Conservation (phyloP, 2,329 filamentous ascomycete species). For the Saccharata proteae region DNA sequence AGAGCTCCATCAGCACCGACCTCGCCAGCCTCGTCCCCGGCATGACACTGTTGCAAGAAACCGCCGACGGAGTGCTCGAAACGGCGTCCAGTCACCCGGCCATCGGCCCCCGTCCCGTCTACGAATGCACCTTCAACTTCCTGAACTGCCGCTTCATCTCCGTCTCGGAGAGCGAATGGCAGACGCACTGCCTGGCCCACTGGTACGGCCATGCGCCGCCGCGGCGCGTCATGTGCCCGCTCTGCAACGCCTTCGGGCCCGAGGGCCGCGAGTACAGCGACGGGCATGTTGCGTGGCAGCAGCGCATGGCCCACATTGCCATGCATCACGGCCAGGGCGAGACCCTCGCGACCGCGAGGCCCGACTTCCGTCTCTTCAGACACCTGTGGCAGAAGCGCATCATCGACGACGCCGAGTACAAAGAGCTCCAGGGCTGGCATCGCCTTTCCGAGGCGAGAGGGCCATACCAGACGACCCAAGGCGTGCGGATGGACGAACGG, state of each 20-base stretch:
- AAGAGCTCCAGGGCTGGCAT: conserved; percentile 21
- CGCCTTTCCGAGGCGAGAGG: no score
- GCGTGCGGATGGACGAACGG: background rate
- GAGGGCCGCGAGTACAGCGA: conserved; percentile 11
- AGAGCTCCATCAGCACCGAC: conserved; percentile 16
- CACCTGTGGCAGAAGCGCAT: conserved; percentile 20
- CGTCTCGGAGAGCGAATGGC: conserved; percentile 16
- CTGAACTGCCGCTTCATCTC: conserved; percentile 17
- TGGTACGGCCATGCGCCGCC: conserved; percentile 22
- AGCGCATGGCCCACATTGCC: conserved; percentile 19
- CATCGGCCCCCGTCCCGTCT: conserved; percentile 10
- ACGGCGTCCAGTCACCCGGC: conserved; percentile 8
- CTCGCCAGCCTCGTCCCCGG: conserved; percentile 14
- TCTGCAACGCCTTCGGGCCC: conserved; percentile 18
- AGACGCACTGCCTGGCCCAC: conserved; percentile 20
- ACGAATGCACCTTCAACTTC: conserved; percentile 24
- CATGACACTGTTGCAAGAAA: conserved; percentile 16
- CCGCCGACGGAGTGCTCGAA: conserved; percentile 17
- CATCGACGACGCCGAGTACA: conserved; percentile 20
- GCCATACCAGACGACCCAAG: background rate
- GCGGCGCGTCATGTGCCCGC: conserved; percentile 17
- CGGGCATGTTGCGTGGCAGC: conserved; percentile 13
- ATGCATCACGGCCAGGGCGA: conserved; percentile 16
- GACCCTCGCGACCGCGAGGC: conserved; percentile 15
- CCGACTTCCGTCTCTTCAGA: conserved; percentile 19